Evolutionary conservation across 2,329 filamentous ascomycete species (phyloP), one percentile per base, ranked within the genome.

Genomic region (Elsinoe australis): DNA sequence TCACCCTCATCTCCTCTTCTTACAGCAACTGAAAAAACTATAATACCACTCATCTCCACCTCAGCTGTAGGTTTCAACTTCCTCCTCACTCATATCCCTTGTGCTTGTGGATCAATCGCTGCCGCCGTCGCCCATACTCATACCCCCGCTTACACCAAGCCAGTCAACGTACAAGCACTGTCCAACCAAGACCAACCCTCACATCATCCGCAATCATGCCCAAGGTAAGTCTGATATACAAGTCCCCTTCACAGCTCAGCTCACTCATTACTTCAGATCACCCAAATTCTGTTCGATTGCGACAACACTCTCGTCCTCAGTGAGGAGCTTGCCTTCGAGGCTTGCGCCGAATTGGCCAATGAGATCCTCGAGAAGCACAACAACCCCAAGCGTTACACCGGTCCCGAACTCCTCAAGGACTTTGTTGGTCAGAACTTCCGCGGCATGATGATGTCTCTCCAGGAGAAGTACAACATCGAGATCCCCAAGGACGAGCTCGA

Each of bases 341-440:
- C 86, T 57, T 94, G 87, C 68, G 86, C 88, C 60, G 84, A 86
- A 52, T 80, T 95, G 55, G 83, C 87, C 73, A 95, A 95, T 71
- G 74, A 87, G 67, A 86, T 94, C 65, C 80, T 90, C 64, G 73
- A 75, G 58, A 75, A 76, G 61, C 75, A 83, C 61, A 70, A 74
- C 58, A 72, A 87, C 59, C 61, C 73, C 19, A 73, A 79, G 58
- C 79, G 76, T 63, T 95, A 94, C 73, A 88, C 85, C 3, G 84
- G 84, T 61, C 78, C 82, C 39, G 75, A 80, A 52, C 81, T 95
- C 54, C 85, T 94, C 69, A 72, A 75, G 58, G 85, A 94, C 70
- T 95, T 94, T 61, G 87, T 95, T 58, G 88, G 89, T 59, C 84
- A 92, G 66, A 94, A 94, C 76, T 95, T 94, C 77, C 86, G 87